Conservation (phyloP, 2,329 filamentous ascomycete genomes). For the Botrytis paeoniae region DNA sequence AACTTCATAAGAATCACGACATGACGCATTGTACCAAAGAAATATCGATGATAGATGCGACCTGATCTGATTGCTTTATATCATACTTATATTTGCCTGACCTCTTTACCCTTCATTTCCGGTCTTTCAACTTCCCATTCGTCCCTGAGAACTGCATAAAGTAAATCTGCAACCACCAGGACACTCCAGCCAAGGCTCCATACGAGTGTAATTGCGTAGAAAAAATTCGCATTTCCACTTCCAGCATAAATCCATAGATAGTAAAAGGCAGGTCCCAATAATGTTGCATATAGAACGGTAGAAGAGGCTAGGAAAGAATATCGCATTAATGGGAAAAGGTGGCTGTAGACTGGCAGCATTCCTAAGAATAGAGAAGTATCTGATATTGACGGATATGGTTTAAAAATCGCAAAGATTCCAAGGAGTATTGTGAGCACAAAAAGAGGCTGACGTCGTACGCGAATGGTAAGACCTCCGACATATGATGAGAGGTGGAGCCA, state of each 20-base stretch:
- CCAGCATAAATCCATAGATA: slow-evolving; percentile 98
- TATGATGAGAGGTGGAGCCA: slow-evolving; percentile 94
- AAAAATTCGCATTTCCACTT: slow-evolving; percentile 97
- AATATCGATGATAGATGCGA: neutral
- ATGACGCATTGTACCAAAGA: neutral
- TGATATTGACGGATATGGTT: slow-evolving; percentile 91
- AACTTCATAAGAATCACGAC: neutral
- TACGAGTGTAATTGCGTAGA: slow-evolving; percentile 98
- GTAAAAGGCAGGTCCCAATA: slow-evolving; percentile 92
- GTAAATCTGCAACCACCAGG: slow-evolving; percentile 72
- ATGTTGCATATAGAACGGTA: slow-evolving; percentile 79
- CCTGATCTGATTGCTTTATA: slow-evolving; percentile 9
- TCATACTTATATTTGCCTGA: slow-evolving; percentile 42
- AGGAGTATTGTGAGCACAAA: slow-evolving; percentile 81
- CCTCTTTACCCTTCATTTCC: slow-evolving; percentile 84
- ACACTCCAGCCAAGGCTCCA: slow-evolving; percentile 91
- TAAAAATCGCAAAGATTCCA: slow-evolving; percentile 91
- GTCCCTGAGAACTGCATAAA: slow-evolving; percentile 86
- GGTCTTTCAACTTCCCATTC: slow-evolving; percentile 93
- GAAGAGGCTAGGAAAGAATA: slow-evolving; percentile 86
- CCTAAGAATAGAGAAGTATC: slow-evolving; percentile 85
- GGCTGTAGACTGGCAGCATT: slow-evolving; percentile 80
- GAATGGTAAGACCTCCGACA: slow-evolving; percentile 78
- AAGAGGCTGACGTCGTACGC: slow-evolving; percentile 79
- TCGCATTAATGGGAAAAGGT: slow-evolving; percentile 88